Evolutionary conservation across 2,329 filamentous ascomycete species (phyloP).

Genomic region (Biscogniauxia sp.): DNA sequence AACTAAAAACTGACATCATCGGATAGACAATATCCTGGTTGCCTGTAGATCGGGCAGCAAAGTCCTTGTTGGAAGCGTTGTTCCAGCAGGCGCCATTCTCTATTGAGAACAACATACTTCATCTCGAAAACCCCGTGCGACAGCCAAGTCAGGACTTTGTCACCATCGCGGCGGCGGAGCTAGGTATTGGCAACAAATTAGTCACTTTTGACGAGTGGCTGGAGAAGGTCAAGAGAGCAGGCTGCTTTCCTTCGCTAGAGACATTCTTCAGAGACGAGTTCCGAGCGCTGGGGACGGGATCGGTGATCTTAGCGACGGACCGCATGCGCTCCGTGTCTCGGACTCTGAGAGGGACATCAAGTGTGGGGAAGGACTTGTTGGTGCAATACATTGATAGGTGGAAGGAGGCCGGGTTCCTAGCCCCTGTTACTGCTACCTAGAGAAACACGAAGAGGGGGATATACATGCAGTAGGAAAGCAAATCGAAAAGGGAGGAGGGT

Average conservation of each 20-base stretch:
- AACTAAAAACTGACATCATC: not conserved
- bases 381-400: slow-evolving; percentile 19
- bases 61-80: slow-evolving; percentile 12
- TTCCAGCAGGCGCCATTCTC: slow-evolving; percentile 1
- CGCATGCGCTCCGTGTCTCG: slow-evolving; percentile 13
- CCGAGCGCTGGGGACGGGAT: slow-evolving; percentile 14
- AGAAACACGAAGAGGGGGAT: not conserved
- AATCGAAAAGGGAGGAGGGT: not conserved
- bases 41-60: slow-evolving; percentile 20
- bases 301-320: slow-evolving; percentile 18
- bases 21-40: slow-evolving; percentile 20
- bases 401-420: slow-evolving; percentile 17
- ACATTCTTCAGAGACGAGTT: slow-evolving; percentile 22
- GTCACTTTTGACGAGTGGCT: slow-evolving; percentile 18
- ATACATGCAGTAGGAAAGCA: not conserved
- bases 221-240: slow-evolving; percentile 4
- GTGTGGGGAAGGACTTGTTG: slow-evolving; percentile 15
- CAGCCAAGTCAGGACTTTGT: slow-evolving; percentile 17
- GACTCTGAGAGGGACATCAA: slow-evolving; percentile 8
- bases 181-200: slow-evolving; percentile 6
- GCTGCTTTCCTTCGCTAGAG: slow-evolving; percentile 13
- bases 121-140: slow-evolving; percentile 22
- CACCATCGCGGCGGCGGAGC: slow-evolving; percentile 17
- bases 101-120: slow-evolving; percentile 13
- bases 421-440: not conserved